Percentiles rank a stretch among this genome's conserved stretches.
phyloP scores from a whole-genome alignment of 352 stramenopile genomes.

The Phytophthora macrochlamydospora region DNA sequence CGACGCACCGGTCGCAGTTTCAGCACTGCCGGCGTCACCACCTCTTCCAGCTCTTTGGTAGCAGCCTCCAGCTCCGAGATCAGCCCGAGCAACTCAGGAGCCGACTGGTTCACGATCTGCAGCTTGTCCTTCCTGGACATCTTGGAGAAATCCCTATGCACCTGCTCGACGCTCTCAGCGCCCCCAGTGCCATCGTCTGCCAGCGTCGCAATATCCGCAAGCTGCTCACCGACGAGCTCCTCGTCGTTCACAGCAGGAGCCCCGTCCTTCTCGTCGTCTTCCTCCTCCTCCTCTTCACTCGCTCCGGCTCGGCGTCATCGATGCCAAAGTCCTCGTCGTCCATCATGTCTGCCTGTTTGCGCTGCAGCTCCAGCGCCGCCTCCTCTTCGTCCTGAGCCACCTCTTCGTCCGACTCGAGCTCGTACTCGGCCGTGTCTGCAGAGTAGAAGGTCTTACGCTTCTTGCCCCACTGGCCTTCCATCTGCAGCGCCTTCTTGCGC shows the following conservation, averaged over 20 bases:
- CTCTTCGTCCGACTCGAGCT: constrained; percentile 82
- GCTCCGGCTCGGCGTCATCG: constrained; percentile 45
- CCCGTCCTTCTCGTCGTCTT: constrained; percentile 32
- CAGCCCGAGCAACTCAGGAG: constrained; percentile 78
- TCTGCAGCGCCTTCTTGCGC: constrained; percentile 74
- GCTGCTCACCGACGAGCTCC: constrained; percentile 65
- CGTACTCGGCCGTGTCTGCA: constrained; percentile 82
- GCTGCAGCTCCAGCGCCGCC: constrained; percentile 81
- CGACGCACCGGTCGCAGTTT: constrained; percentile 75
- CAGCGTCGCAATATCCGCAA: constrained; percentile 77
- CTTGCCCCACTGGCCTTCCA: constrained; percentile 87
- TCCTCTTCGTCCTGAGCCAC: constrained; percentile 84
- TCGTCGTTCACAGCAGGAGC: constrained; percentile 61
- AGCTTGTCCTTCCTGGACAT: constrained; percentile 89
- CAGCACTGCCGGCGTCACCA: constrained; percentile 68
- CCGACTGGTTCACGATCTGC: constrained; percentile 86
- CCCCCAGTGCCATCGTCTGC: constrained; percentile 58
- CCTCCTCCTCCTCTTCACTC: constrained; percentile 49
- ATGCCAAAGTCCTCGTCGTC: constrained; percentile 89
- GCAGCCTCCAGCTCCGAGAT: constrained; percentile 69
- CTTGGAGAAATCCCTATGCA: constrained; percentile 86
- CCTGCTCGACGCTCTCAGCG: constrained; percentile 62
- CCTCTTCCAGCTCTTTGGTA: constrained; percentile 66
- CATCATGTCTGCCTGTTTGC: constrained; percentile 85
- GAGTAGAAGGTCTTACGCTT: constrained; percentile 90